Evolutionary conservation across 306 rosid species (phyloP).

Genomic region (Luffa acutangula): DNA sequence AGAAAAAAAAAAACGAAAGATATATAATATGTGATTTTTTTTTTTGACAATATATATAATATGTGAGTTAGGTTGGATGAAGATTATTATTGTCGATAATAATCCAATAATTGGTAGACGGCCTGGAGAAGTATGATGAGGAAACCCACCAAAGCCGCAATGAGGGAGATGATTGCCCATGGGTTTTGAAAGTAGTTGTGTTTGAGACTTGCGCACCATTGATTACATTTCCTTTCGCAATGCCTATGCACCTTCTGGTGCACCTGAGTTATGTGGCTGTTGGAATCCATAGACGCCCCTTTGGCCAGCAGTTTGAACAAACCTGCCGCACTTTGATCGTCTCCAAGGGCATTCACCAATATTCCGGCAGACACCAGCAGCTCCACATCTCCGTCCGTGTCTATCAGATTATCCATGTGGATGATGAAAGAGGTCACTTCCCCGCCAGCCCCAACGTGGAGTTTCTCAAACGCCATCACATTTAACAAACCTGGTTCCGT

Average conservation of each 20-base stretch:
- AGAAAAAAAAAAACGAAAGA: too few relatives aligned
- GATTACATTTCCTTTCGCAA: constrained; percentile 7
- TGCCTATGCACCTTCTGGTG: neutral
- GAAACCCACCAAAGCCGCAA: constrained; percentile 13
- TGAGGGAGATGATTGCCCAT: constrained; percentile 13
- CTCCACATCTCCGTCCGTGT: constrained; percentile 24
- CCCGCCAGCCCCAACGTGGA: constrained; percentile 31
- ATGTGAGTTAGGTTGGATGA: too few relatives aligned
- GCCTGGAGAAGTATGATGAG: neutral
- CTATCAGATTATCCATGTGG: constrained; percentile 41
- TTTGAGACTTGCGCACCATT: constrained; percentile 17
- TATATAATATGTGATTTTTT: too few relatives aligned
- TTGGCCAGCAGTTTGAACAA: neutral
- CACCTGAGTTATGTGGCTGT: neutral
- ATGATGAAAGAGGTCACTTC: constrained; percentile 23
- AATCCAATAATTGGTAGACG: neutral
- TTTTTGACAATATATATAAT: too few relatives aligned
- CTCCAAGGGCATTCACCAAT: constrained; percentile 26
- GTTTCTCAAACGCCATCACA: constrained; percentile 38
- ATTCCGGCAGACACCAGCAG: constrained; percentile 18
- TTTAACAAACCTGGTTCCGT: constrained; percentile 25
- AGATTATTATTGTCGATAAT: too few relatives aligned
- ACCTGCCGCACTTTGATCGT: constrained; percentile 1
- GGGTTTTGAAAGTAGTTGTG: constrained; percentile 21
- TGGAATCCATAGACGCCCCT: neutral